Percentiles rank a stretch among this genome's conserved stretches.
phyloP scores from a whole-genome alignment of 83 land plant genomes.

The Picea abies region DNA sequence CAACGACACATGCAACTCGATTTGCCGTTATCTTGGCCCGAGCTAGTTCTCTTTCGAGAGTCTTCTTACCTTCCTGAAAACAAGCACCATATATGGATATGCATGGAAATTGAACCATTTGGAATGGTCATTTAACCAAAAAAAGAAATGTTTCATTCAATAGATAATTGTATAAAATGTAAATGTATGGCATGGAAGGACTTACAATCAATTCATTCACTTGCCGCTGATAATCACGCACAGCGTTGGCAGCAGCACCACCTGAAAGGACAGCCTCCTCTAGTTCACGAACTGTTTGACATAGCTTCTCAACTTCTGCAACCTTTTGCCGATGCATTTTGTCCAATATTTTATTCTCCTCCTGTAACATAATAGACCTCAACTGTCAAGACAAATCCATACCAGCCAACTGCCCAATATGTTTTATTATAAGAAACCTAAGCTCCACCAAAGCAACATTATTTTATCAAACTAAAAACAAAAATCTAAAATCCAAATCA shows the following conservation, averaged over 20 bases:
- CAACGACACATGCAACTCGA: conserved; percentile 67
- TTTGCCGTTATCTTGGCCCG: conserved; percentile 90
- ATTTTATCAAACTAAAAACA: background rate
- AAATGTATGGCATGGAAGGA: too few relatives aligned
- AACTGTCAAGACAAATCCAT: background rate
- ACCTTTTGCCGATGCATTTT: conserved; percentile 97
- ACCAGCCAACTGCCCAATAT: background rate
- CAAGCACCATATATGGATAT: too few relatives aligned
- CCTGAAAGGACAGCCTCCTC: conserved; percentile 96
- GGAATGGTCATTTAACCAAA: background rate
- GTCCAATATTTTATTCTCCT: conserved; percentile 92
- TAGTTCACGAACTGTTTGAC: conserved; percentile 85
- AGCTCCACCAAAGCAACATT: background rate
- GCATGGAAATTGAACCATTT: background rate
- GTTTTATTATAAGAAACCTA: background rate
- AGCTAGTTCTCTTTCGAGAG: conserved; percentile 85
- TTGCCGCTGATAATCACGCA: conserved; percentile 90
- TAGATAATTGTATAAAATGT: background rate
- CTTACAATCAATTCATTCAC: conserved; percentile 77
- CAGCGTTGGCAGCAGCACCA: conserved; percentile 97
- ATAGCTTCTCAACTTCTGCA: conserved; percentile 93
- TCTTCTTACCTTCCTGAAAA: conserved; percentile 82
- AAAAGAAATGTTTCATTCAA: background rate
- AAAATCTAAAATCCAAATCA: background rate
- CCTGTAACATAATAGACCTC: conserved; percentile 38